Percentiles rank a stretch among this genome's conserved stretches.
Evolutionary conservation across 768 basidiomycete species (phyloP).

Genomic region (Cystofilobasidium capitatum): DNA sequence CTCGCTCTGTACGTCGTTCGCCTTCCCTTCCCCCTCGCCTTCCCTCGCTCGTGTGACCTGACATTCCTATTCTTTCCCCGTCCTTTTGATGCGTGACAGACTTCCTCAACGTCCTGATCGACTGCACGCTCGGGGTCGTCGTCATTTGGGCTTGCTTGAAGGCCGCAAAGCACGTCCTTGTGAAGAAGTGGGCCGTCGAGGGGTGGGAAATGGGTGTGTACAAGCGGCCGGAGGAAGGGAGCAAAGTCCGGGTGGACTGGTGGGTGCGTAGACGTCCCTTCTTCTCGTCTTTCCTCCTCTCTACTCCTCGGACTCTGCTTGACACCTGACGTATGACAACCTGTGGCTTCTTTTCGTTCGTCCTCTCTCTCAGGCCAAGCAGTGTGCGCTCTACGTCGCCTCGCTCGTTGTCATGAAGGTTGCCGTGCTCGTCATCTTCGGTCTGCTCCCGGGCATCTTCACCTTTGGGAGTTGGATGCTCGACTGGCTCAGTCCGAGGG

Average conservation of each 20-base stretch:
- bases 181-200: background rate
- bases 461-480: slow-evolving; percentile 16
- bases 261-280: background rate
- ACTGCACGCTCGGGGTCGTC: slow-evolving; percentile 19
- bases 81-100: background rate
- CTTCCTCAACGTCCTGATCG: slow-evolving; percentile 21
- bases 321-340: background rate
- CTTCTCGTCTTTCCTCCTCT: background rate
- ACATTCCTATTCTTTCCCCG: background rate
- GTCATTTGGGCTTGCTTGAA: slow-evolving; percentile 15
- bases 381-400: slow-evolving; percentile 13
- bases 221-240: background rate
- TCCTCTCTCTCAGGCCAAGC: slow-evolving; percentile 12
- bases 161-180: slow-evolving; percentile 7
- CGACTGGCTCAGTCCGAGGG: background rate
- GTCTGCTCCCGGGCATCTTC: slow-evolving; percentile 16
- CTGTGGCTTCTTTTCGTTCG: background rate
- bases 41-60: background rate
- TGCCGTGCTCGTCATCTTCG: slow-evolving; percentile 21
- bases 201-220: slow-evolving; percentile 23
- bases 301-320: background rate
- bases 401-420: slow-evolving; percentile 23
- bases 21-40: background rate
- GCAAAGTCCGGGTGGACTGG: background rate
- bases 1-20: slow-evolving; percentile 10